Base-by-base conservation (phyloP, 805 yeast genomes). In the Candida broadrunensis region DNA sequence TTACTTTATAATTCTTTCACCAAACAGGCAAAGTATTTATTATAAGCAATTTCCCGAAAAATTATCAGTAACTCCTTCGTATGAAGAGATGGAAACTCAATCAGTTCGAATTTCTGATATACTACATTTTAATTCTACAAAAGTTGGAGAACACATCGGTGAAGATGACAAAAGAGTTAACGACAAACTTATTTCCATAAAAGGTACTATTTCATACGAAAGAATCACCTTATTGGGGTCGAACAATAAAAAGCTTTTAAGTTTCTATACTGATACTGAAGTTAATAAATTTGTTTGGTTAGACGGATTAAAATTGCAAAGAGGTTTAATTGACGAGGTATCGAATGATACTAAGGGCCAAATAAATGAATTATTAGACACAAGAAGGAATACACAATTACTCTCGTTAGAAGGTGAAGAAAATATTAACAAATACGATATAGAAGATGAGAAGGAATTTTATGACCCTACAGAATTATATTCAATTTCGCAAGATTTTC, bases 211-310 rank as follows among this genome's bases (percentile, higher is more conserved):
- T 61, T 50, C 74, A 15, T 78, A 79, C 50, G 81, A 79, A 37
- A 80, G 74, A 51, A 78, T 83, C 38, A 65, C 77, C 1, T 56
- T 83, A 15, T 45, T 71, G 11, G 79, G 67, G 15, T 70, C 49
- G 54, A 71, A 50, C 54, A 62, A 62, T 26, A 70, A 72, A 32
- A 54, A 63, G 15, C 48, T 80, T 9, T 68, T 86, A 41, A 58
- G 71, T n/a, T 83, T 86, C 51, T 86, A 74, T 55, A 77, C 86
- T 12, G 90, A 85, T 43, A 82, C 87, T 1, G 75, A 76, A 47
- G 87, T 83, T 36, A 73, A 78, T 36, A 79, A 83, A 33, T 78
- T 76, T 39, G 77, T 81, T 6, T 88, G 95, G 95, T 64, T 83
- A 26, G 95, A 88, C 61, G 96, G 95, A 0, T 58, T 87, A 40